phyloP scores from a whole-genome alignment of 768 basidiomycete genomes.

The Suillus paluster region DNA sequence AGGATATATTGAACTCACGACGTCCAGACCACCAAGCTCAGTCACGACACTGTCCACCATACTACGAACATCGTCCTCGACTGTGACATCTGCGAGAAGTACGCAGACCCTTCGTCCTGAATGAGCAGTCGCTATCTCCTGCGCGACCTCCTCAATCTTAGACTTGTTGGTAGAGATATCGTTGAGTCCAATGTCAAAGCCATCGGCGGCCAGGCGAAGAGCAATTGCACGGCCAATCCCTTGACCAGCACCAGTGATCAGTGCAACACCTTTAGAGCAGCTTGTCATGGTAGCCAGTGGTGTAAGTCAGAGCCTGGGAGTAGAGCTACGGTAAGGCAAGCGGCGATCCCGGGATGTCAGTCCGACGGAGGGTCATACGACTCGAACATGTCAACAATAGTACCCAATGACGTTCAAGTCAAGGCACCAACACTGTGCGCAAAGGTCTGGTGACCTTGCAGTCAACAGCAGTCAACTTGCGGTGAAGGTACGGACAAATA shows the following conservation, averaged over 20 bases:
- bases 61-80: conserved; percentile 44
- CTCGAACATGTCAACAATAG: too few species aligned
- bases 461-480: too few species aligned
- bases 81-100: conserved; percentile 44
- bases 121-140: conserved; percentile 29
- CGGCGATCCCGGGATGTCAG: too few species aligned
- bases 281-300: background rate
- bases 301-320: background rate
- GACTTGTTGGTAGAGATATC: conserved; percentile 25
- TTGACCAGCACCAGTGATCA: conserved; percentile 39
- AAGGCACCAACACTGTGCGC: too few species aligned
- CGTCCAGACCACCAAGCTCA: conserved; percentile 48
- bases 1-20: conserved; percentile 37
- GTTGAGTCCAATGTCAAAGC: conserved; percentile 34
- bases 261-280: conserved; percentile 29
- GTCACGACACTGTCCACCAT: conserved; percentile 39
- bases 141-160: conserved; percentile 27
- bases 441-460: too few species aligned
- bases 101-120: conserved; percentile 29
- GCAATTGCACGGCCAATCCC: conserved; percentile 23
- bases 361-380: too few species aligned
- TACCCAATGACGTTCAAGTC: too few species aligned
- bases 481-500: too few species aligned
- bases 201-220: conserved; percentile 27
- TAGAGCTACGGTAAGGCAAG: background rate